These are phyloP conservation scores for Moricandia moricandioides DNA, from an alignment of 345 rosid species.

Conservation along the genomic window DNA sequence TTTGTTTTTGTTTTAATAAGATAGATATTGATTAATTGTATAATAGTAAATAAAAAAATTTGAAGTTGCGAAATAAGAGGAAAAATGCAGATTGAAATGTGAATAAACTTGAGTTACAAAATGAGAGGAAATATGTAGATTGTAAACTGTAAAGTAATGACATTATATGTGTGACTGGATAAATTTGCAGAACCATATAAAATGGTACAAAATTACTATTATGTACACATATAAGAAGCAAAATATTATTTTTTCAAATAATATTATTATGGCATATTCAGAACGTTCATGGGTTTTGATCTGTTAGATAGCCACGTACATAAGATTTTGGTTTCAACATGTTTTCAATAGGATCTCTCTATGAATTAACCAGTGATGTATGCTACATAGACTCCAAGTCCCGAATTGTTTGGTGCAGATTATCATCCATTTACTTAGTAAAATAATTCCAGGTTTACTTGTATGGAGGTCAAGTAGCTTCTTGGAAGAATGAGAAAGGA, in stretches of 20 bases:
- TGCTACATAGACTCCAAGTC: background rate
- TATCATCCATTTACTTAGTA: background rate
- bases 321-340: background rate
- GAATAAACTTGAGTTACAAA: background rate
- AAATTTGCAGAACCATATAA: background rate
- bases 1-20: background rate
- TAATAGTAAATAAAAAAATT: background rate
- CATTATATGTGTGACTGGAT: background rate
- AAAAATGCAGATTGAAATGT: background rate
- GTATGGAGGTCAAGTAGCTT: conserved; percentile 78
- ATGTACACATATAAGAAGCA: background rate
- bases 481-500: conserved; percentile 78
- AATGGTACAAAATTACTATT: background rate
- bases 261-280: too few species aligned
- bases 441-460: conserved; percentile 58
- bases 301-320: too few species aligned
- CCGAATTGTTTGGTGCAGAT: background rate
- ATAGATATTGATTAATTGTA: background rate
- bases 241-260: background rate
- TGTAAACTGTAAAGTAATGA: background rate
- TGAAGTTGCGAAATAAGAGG: background rate
- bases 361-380: background rate
- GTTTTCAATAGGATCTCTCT: background rate
- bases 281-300: background rate
- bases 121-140: background rate